Conservation (phyloP, 208 protist species). For the Crithidia fasciculata region DNA sequence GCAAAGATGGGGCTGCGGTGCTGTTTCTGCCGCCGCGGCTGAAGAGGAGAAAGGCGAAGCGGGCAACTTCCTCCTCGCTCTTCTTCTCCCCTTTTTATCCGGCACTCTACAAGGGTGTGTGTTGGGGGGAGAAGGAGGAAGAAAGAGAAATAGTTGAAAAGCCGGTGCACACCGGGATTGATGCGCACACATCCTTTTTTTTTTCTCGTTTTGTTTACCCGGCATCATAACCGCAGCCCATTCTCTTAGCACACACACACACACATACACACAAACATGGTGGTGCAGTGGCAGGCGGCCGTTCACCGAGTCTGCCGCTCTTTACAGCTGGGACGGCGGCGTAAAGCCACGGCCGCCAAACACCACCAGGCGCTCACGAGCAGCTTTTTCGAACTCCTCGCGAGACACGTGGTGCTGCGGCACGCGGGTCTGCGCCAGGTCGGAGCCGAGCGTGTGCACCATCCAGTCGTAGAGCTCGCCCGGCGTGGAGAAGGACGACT, state of each 20-base stretch:
- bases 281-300: not conserved
- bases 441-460: not conserved
- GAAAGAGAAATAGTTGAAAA: not conserved
- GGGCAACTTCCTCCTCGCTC: too few species aligned
- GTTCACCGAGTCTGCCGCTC: too few species aligned
- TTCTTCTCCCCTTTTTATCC: too few species aligned
- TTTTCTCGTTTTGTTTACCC: too few species aligned
- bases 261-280: not conserved
- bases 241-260: not conserved
- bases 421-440: constrained; percentile 12
- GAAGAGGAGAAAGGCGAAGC: too few species aligned
- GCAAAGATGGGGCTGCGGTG: too few species aligned
- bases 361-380: constrained; percentile 2
- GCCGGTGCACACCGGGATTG: too few species aligned
- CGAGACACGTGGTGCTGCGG: constrained; percentile 21
- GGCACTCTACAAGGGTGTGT: too few species aligned
- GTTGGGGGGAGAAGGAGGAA: not conserved
- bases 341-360: constrained; percentile 10
- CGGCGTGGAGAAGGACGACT: not conserved
- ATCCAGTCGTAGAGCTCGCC: constrained; percentile 25
- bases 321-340: not conserved
- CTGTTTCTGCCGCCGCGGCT: too few species aligned
- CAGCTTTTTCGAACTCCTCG: constrained; percentile 5
- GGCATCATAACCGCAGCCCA: too few species aligned
- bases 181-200: too few species aligned